These are phyloP conservation scores for Quercus phellos DNA, from an alignment of 331 rosid species.

Conservation along the genomic window DNA sequence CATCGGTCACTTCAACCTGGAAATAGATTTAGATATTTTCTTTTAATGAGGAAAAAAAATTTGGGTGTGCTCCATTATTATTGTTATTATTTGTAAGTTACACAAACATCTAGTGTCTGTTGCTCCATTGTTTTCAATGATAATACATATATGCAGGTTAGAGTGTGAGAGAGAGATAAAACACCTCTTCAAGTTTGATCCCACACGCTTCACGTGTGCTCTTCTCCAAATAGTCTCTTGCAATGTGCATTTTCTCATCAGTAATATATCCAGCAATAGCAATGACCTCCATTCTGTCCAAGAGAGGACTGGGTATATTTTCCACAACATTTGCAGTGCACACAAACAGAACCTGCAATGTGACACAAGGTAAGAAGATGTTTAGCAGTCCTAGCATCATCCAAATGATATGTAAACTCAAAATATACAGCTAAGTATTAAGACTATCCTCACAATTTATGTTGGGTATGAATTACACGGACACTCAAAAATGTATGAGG, in stretches of 20 bases:
- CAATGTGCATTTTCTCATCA: conserved; percentile 98
- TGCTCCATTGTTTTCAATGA: background rate
- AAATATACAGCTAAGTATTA: no score
- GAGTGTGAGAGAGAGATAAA: conserved; percentile 5
- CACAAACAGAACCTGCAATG: conserved; percentile 89
- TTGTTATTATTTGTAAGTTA: background rate
- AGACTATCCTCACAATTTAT: no score
- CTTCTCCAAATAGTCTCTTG: conserved; percentile 96
- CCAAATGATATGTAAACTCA: background rate
- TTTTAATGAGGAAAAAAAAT: no score
- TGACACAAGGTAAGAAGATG: conserved; percentile 6
- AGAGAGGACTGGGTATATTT: conserved; percentile 85
- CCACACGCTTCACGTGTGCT: conserved; percentile 93
- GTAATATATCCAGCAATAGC: conserved; percentile 94
- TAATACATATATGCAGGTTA: background rate
- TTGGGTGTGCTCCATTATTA: no score
- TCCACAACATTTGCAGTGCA: conserved; percentile 98
- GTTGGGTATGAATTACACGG: no score
- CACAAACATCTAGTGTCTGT: background rate
- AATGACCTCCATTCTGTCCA: conserved; percentile 98
- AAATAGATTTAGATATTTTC: conserved; percentile 11
- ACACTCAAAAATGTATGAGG: no score
- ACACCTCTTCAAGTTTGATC: conserved; percentile 74
- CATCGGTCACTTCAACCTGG: conserved; percentile 87
- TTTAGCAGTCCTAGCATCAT: background rate